Evolutionary conservation across 345 rosid species (phyloP), one percentile per base, ranked within the genome.

Genomic region (Ceriops decandra): DNA sequence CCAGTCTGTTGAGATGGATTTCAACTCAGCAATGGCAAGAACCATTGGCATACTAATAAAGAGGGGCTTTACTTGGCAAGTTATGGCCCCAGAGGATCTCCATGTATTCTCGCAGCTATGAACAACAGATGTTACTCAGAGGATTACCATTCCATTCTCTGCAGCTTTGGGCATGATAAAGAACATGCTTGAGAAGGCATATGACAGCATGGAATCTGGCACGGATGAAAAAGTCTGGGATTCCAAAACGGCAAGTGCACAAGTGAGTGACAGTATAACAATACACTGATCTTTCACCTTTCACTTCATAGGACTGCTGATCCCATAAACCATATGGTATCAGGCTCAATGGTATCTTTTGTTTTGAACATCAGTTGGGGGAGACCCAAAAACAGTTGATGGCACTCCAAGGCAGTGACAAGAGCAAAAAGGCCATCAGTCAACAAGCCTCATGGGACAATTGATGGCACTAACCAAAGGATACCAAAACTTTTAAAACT

Each of bases 81-180:
- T 93, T 65, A 93, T 93, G 98, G 96, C 96, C 91, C 97, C 97
- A 1, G 98, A 86, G 64, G 98, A 93, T 80, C 96, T 93, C 62
- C 96, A 89, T 76, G 84, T 93, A 35, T 93, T 93, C 82, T 93
- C 98, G 27, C 97, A 93, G 84, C 85, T 93, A 53, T 86, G 92
- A 62, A 89, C 98, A 19, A 90, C 95, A 68, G 85, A 84, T 67
- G 66, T 91, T 62, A 86, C 87, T 52, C 96, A 93, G 78, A 82
- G 97, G 74, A 89, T 88, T 42, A 89, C 92, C n/a, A 84, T 91
- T 72, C 96, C 97, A 0, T 93, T 81, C 68, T 52, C 88, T 1
- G 92, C 92, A 24, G 92, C 92, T 5, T 88, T 91, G 22, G 97
- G 96, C 33, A 87, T 89, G 63, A 84, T 91, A 69, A 84, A 82